Conservation (phyloP, 2,329 filamentous ascomycete genomes). For the Pseudocercospora ulei region DNA sequence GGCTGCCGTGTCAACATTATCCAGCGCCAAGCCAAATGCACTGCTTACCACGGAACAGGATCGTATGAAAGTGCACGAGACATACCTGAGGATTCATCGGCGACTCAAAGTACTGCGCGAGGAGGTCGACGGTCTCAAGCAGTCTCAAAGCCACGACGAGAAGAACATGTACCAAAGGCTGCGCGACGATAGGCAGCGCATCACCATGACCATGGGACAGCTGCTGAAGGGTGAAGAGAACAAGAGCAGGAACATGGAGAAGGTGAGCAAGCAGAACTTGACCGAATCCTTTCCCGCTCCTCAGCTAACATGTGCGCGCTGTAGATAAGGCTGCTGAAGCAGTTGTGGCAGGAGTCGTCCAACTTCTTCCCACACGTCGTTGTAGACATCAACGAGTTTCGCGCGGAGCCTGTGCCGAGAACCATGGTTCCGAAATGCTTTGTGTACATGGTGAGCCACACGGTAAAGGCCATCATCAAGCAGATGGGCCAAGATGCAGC, state of each 20-base stretch:
- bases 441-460: slow-evolving; percentile 61
- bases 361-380: slow-evolving; percentile 7
- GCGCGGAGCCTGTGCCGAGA: slow-evolving; percentile 7
- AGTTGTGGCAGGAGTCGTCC: slow-evolving; percentile 12
- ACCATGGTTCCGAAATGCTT: slow-evolving; percentile 11
- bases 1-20: background rate
- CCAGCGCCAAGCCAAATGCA: slow-evolving; percentile 3
- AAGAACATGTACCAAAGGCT: slow-evolving; percentile 39
- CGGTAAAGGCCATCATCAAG: slow-evolving; percentile 61
- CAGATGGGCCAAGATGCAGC: slow-evolving; percentile 44
- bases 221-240: slow-evolving; percentile 40
- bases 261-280: slow-evolving; percentile 5
- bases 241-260: slow-evolving; percentile 9
- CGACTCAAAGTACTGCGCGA: slow-evolving; percentile 54
- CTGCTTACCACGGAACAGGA: slow-evolving; percentile 10
- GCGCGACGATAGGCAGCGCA: slow-evolving; percentile 47
- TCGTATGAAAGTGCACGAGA: slow-evolving; percentile 13
- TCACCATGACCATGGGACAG: slow-evolving; percentile 48
- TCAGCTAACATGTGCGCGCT: slow-evolving; percentile 1
- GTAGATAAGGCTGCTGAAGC: slow-evolving; percentile 10
- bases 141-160: background rate
- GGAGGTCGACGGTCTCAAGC: slow-evolving; percentile 47
- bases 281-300: no score
- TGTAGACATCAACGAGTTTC: slow-evolving; percentile 13
- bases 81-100: slow-evolving; percentile 17